A percentile compares a stretch with the other conserved stretches of the same genome.
phyloP scores from a whole-genome alignment of 2,329 filamentous ascomycete genomes.

The Hirsutella minnesotensis region DNA sequence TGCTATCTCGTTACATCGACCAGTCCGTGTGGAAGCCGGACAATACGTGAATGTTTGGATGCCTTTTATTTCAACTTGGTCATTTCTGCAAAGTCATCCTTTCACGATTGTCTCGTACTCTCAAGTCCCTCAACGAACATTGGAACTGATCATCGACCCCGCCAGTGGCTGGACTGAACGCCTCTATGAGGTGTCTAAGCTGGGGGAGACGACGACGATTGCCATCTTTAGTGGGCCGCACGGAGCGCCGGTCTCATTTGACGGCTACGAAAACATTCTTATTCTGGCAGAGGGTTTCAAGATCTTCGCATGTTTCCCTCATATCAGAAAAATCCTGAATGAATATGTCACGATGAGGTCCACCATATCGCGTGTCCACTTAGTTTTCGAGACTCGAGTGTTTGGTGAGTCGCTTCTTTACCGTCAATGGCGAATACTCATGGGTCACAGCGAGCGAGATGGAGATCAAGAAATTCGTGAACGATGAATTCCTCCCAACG shows the following conservation, averaged over 20 bases:
- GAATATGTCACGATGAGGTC: background rate
- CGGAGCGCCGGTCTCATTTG: background rate
- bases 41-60: background rate
- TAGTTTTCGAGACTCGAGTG: no score
- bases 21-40: background rate
- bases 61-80: background rate
- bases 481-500: background rate
- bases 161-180: background rate
- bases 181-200: background rate
- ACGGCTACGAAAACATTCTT: background rate
- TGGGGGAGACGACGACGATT: background rate
- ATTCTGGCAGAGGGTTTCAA: background rate
- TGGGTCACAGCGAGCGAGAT: no score
- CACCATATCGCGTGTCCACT: no score
- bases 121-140: background rate
- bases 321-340: background rate
- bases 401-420: no score
- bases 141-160: background rate
- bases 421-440: background rate
- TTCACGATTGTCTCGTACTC: background rate
- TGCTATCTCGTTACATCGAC: background rate
- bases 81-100: background rate
- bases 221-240: background rate
- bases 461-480: background rate
- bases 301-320: background rate